A percentile compares a stretch with the other conserved stretches of the same genome.
Evolutionary conservation across 2,329 filamentous ascomycete genomes (phyloP).

Genomic region (Paraconiothyrium sp.): DNA sequence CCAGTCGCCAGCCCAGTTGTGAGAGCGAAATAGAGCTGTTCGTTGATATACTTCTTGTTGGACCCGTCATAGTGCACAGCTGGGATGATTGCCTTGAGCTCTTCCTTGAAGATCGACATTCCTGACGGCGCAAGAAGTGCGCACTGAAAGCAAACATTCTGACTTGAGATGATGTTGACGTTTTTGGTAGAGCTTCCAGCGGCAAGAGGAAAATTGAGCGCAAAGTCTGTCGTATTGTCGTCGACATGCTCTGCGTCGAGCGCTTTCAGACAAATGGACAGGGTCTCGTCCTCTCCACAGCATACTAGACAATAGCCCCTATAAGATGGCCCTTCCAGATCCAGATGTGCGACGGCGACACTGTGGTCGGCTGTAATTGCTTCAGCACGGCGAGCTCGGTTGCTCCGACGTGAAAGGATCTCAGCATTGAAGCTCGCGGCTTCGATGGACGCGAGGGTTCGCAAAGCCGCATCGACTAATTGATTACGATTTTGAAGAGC

Average conservation of each 20-base stretch:
- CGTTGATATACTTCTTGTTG: constrained; percentile 47
- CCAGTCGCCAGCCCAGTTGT: constrained; percentile 43
- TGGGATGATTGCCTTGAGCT: constrained; percentile 39
- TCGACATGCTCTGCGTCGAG: constrained; percentile 28
- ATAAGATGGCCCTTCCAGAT: too few species aligned
- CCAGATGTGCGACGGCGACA: constrained; percentile 25
- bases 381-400: constrained; percentile 43
- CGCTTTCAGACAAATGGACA: constrained; percentile 46
- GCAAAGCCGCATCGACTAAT: constrained; percentile 39
- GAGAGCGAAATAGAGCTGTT: constrained; percentile 44
- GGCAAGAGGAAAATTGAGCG: constrained; percentile 46
- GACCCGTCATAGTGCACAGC: constrained; percentile 35
- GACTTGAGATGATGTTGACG: constrained; percentile 40
- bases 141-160: constrained; percentile 49
- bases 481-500: constrained; percentile 33
- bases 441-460: constrained; percentile 37
- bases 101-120: constrained; percentile 44
- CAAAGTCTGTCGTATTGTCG: constrained; percentile 46
- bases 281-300: constrained; percentile 26
- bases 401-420: constrained; percentile 44
- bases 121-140: constrained; percentile 32
- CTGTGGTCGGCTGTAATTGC: constrained; percentile 24
- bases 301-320: too few species aligned
- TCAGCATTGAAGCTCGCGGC: constrained; percentile 43
- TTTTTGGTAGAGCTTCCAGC: constrained; percentile 38